Conservation (phyloP, 805 yeast genomes). For the Cyberlindnera japonica region DNA sequence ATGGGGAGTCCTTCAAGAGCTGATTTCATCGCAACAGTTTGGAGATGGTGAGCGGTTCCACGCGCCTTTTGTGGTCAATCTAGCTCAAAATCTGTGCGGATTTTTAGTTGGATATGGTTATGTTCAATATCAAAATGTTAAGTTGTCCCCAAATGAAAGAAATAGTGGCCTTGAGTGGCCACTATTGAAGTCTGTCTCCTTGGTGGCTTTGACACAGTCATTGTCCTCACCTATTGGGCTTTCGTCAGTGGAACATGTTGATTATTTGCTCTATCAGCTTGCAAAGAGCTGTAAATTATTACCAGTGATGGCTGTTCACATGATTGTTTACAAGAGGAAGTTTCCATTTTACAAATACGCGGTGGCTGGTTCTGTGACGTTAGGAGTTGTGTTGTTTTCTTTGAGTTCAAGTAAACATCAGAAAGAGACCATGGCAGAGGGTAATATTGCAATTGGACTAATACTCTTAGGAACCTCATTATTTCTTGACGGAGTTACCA, state of each 20-base stretch:
- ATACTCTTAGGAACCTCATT: slow-evolving; percentile 55
- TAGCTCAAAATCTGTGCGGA: slow-evolving; percentile 73
- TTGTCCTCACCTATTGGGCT: slow-evolving; percentile 82
- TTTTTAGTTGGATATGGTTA: slow-evolving; percentile 63
- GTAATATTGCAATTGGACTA: slow-evolving; percentile 52
- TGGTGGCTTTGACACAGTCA: slow-evolving; percentile 53
- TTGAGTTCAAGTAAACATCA: slow-evolving; percentile 38
- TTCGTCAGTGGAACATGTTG: slow-evolving; percentile 74
- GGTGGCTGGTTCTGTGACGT: slow-evolving; percentile 75
- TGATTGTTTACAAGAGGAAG: slow-evolving; percentile 59
- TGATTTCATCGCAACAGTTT: slow-evolving; percentile 73
- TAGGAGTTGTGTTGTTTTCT: slow-evolving; percentile 81
- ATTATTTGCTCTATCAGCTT: slow-evolving; percentile 75
- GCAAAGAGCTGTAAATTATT: slow-evolving; percentile 92
- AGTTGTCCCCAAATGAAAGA: neutral
- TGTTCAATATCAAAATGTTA: slow-evolving; percentile 31
- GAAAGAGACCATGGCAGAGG: slow-evolving; percentile 30
- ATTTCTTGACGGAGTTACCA: slow-evolving; percentile 86
- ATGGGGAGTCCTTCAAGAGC: slow-evolving; percentile 93
- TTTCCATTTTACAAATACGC: slow-evolving; percentile 75
- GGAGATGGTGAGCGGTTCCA: slow-evolving; percentile 58
- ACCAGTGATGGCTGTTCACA: slow-evolving; percentile 89
- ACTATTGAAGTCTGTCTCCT: slow-evolving; percentile 20
- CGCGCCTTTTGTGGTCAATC: slow-evolving; percentile 75
- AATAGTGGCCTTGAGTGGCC: slow-evolving; percentile 18